Evolutionary conservation across 2,329 filamentous ascomycete genomes (phyloP), one percentile per base, ranked within the genome.

Genomic region (Fusarium staphyleae): DNA sequence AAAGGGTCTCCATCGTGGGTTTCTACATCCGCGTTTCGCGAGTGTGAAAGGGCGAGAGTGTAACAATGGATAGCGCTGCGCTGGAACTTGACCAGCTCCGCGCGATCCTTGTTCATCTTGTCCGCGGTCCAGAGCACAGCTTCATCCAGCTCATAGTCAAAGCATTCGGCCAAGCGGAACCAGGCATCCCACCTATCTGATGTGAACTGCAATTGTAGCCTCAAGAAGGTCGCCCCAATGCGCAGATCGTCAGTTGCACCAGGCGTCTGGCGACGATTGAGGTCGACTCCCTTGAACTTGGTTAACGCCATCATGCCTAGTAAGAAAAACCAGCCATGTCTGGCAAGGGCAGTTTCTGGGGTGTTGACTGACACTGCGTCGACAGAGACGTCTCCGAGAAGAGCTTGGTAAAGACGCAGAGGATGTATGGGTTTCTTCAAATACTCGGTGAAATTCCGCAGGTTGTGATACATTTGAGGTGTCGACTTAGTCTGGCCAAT

Each of bases 241-340:
- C 93, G 88, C 42, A 96, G 78, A 67, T 96, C 92, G 63, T 93
- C 90, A 0, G 89, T 93, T 12, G 91, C 88, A 3, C 88, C 88
- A 1, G 89, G 88, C 3, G 85, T 90, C 65, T 91, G 83, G 15
- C 91, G 85, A 66, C 93, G 90, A 55, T 80, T 93, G 74, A 77
- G 82, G 78, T 78, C 90, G 70, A 83, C 82, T 26, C 78, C 81
- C 62, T 85, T 86, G 70, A 96, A 98, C 67, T 92, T 96, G 35
- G 89, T 91, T 50, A 98, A 81, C 3, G 91, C 87, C 49, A 96
- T 90, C 80, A 95, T 89, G 15, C 93, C 93, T 57, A 96, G 84
- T 24, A 97, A 77, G 71, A 95, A 96, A 71, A 91, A 96, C 93
- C 93, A 98, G 37, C 92, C 90, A 62, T 91, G 89, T 18, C 85